Evolutionary conservation across 164 flowering plant species (phyloP).

Genomic region (Platanus orientalis): DNA sequence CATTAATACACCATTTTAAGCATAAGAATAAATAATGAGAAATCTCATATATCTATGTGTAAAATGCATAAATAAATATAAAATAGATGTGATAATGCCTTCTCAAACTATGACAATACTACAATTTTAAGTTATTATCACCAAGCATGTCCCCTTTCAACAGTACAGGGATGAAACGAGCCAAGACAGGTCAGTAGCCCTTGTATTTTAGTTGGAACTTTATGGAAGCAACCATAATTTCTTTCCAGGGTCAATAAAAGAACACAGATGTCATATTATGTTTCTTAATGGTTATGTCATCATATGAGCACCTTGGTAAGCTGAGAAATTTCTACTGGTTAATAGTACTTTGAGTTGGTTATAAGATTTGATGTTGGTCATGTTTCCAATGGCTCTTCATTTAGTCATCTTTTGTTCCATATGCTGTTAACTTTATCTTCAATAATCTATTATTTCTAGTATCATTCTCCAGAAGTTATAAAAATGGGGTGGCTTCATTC

Average conservation of each 20-base stretch:
- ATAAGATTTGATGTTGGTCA: conserved; percentile 12
- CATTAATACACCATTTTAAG: too few species aligned
- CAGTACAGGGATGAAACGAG: conserved; percentile 92
- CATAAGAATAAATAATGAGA: too few species aligned
- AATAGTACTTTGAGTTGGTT: conserved; percentile 13
- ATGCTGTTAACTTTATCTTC: not conserved
- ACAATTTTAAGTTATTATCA: too few species aligned
- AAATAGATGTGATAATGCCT: too few species aligned
- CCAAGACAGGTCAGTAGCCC: conserved; percentile 72
- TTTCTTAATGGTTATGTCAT: not conserved
- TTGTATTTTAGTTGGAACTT: not conserved
- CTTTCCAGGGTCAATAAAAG: not conserved
- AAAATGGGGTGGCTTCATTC: conserved; percentile 14
- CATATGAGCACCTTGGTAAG: conserved; percentile 8
- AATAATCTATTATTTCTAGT: conserved; percentile 21
- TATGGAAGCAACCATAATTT: not conserved
- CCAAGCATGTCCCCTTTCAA: conserved; percentile 75
- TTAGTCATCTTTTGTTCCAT: conserved; percentile 10
- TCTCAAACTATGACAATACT: too few species aligned
- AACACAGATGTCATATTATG: not conserved
- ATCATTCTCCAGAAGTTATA: conserved; percentile 1
- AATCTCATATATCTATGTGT: too few species aligned
- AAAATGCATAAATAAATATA: too few species aligned
- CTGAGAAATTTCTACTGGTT: not conserved
- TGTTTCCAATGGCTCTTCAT: conserved; percentile 6